Base-by-base conservation (phyloP, 768 basidiomycete genomes). In the Agrocybe praecox region DNA sequence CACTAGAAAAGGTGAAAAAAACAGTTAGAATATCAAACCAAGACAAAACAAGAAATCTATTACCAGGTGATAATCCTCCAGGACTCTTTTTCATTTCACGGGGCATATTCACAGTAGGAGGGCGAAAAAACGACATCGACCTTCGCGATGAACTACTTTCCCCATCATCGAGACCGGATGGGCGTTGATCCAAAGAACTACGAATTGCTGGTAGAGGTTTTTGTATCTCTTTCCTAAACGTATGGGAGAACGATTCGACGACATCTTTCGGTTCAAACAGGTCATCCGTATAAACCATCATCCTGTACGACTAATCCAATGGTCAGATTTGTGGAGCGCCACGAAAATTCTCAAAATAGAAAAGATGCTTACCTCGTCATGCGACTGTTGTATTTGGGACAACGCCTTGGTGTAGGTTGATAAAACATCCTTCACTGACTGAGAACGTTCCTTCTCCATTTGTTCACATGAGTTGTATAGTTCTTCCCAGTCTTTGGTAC, bases 191-290 rank as follows among this genome's bases (percentile, higher is more conserved):
- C 36, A 40, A n/a, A 4, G 36, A 40, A 4, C n/a, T 40, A 40
- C 36, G 36, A 5, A n/a, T n/a, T 6, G n/a, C 36, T 6, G n/a
- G 14, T 15, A 40, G 12, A 15, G 36, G 36, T 14, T 14, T 14
- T n/a, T 4, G 36, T 6, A 12, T 34, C 3, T 45, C 36, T 7
- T 12, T 29, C 11, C 15, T 15, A 32, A 58, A 58, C 23, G 44
- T 33, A 7, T 58, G 42, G 11, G n/a, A 33, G 48, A 63, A 63
- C 7, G 60, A 57, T 40, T 58, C 62, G 10, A 63, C 26, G 22
- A 63, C 55, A 32, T 63, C 59, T 49, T 58, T 46, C 15, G 62
- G 55, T 42, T 49, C 55, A 53, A 63, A 61, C 4, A 58, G 24
- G 29, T 63, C 62, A 17, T 52, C 48, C 50, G 59, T 55, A 1